A percentile compares a stretch with the other conserved stretches of the same genome.
These are phyloP conservation scores for Globisporangium cylindrosporum DNA, from an alignment of 352 stramenopile genomes.

Conservation along the genomic window DNA sequence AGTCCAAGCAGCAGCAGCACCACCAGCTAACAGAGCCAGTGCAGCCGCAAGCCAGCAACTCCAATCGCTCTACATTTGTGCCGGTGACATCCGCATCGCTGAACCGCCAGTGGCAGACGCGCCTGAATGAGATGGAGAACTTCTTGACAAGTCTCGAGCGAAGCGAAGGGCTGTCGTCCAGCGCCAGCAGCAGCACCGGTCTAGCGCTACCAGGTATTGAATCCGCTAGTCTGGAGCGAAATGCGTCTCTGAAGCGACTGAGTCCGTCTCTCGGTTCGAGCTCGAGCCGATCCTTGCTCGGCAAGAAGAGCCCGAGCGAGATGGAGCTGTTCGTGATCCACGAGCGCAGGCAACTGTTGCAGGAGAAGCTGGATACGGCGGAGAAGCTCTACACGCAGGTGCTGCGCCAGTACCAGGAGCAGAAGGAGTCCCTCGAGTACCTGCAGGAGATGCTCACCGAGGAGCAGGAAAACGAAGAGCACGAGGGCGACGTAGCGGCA, in stretches of 20 bases:
- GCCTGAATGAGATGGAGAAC: constrained; percentile 46
- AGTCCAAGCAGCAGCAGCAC: constrained; percentile 17
- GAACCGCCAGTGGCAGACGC: constrained; percentile 34
- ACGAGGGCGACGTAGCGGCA: constrained; percentile 10
- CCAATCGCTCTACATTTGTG: not conserved
- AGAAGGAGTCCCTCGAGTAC: constrained; percentile 61
- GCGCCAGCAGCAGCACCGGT: not conserved
- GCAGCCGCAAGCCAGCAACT: not conserved
- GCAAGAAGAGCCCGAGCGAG: constrained; percentile 18
- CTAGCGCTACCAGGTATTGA: not conserved
- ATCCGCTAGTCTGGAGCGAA: constrained; percentile 8
- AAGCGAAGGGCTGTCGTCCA: not conserved
- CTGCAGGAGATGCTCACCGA: constrained; percentile 54
- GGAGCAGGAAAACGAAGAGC: constrained; percentile 33
- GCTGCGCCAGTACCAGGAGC: constrained; percentile 62
- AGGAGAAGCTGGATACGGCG: constrained; percentile 62
- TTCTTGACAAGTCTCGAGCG: constrained; percentile 41
- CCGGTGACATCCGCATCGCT: not conserved
- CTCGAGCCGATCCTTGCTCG: constrained; percentile 30
- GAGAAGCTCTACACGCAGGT: constrained; percentile 76
- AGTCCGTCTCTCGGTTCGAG: constrained; percentile 5
- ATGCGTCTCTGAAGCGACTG: not conserved
- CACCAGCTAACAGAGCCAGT: not conserved
- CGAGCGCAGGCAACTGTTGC: constrained; percentile 38
- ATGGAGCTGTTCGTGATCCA: constrained; percentile 34